Base-by-base conservation (phyloP, 495 filamentous ascomycete species). In the Pyrenula massariospora region DNA sequence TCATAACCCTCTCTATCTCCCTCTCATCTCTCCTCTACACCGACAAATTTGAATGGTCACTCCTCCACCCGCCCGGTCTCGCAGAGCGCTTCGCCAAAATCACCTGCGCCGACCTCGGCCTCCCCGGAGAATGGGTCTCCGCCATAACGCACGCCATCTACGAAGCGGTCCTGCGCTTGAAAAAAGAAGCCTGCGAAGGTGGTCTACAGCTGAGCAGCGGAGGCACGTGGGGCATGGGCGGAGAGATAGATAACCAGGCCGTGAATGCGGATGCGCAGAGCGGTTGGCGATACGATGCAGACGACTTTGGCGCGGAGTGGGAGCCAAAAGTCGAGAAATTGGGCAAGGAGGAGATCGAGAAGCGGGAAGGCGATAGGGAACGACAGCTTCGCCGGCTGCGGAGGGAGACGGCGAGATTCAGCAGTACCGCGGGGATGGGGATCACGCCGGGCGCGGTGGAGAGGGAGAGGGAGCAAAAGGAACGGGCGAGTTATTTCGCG, bases 21-120 rank as follows among this genome's bases (percentile, higher is more conserved):
- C 79, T 97, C 21, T 85, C 88, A 53, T 95, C 95, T 59, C 84
- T 87, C 56, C 83, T 97, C 19, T 97, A 95, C 69, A 92, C 87
- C 2, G 93, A 99, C 77, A 95, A 88, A 67, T 97, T 99, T 61
- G 93, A 99, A 66, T 99, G 93, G 93, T 96, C 93, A 19, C 75
- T 99, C 2, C 79, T 96, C 10, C 90, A 96, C 65, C 90, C 91
- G 2, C 84, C 88, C 0, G 91, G 94, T 12, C 86, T 93, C 55
- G 89, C 93, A 10, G 93, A 99, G 68, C 80, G 84, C 47, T 97
- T 97, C 68, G 94, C 93, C 50, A 87, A 88, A 62, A 77, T 87
- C 56, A 96, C 93, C 0, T 95, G 91, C 68, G 86, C 91, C 11
- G 93, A 99, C 65, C 70, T 97, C 2, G 91, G 91, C 25, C 77